These are phyloP conservation scores for Colletotrichum australisinense DNA, from an alignment of 2,329 filamentous ascomycete genomes.

Conservation along the genomic window DNA sequence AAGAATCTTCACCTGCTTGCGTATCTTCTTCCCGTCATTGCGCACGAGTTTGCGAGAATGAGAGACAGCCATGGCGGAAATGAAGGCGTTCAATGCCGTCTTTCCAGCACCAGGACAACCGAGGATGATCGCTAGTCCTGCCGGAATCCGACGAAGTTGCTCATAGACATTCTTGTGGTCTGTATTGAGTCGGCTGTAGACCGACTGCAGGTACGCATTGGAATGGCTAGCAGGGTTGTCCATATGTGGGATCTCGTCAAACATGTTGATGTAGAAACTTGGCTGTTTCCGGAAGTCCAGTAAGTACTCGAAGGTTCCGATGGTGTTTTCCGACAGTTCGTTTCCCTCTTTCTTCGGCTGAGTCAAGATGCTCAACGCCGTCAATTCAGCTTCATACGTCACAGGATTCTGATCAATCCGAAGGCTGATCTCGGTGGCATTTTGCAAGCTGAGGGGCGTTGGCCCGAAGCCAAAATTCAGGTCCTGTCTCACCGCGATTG, in stretches of 20 bases:
- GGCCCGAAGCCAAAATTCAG: background rate
- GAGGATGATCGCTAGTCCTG: constrained; percentile 56
- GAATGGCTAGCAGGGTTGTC: constrained; percentile 12
- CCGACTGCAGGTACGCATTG: background rate
- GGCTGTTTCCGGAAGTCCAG: constrained; percentile 25
- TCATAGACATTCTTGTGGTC: constrained; percentile 52
- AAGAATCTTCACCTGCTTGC: constrained; percentile 46
- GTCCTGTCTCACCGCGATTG: background rate
- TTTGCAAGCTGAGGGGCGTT: background rate
- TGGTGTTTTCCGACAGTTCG: background rate
- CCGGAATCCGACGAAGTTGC: constrained; percentile 49
- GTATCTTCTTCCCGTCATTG: background rate
- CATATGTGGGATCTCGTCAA: constrained; percentile 30
- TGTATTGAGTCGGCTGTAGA: constrained; percentile 43
- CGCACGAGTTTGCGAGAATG: background rate
- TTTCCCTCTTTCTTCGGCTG: constrained; percentile 5
- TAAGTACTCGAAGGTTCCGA: constrained; percentile 16
- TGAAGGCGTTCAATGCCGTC: constrained; percentile 57
- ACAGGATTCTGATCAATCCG: constrained; percentile 1
- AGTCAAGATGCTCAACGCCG: constrained; percentile 16
- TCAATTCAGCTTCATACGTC: constrained; percentile 28
- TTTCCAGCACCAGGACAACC: constrained; percentile 61
- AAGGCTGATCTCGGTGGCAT: constrained; percentile 18
- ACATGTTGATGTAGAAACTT: constrained; percentile 16
- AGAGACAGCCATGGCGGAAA: constrained; percentile 49